These are phyloP conservation scores for Dactylellina cionopaga DNA, from an alignment of 2,329 filamentous ascomycete species.

Conservation along the genomic window DNA sequence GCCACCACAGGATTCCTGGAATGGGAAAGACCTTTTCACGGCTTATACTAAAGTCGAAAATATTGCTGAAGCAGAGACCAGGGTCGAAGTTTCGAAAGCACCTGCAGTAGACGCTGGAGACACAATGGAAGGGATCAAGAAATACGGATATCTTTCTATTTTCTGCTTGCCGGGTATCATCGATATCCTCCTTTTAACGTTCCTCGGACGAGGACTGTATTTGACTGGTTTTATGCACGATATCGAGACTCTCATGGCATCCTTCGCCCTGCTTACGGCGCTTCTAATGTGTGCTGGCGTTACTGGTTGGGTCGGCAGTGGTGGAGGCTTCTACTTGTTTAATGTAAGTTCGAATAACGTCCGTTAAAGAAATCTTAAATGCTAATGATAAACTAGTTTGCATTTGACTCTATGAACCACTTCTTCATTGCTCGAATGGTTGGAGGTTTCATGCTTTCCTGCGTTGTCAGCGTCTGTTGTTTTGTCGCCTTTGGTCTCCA, in stretches of 20 bases:
- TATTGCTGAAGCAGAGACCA: slow-evolving; percentile 35
- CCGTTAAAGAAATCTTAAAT: slow-evolving; percentile 62
- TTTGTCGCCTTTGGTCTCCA: slow-evolving; percentile 66
- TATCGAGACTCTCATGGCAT: slow-evolving; percentile 66
- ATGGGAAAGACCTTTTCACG: slow-evolving; percentile 59
- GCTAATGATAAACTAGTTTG: slow-evolving; percentile 56
- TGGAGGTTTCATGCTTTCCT: slow-evolving; percentile 63
- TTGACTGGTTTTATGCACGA: slow-evolving; percentile 68
- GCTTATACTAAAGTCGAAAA: slow-evolving; percentile 59
- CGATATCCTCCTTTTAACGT: slow-evolving; percentile 70
- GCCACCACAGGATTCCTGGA: slow-evolving; percentile 55
- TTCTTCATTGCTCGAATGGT: slow-evolving; percentile 64
- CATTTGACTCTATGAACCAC: slow-evolving; percentile 62
- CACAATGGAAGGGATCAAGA: slow-evolving; percentile 61
- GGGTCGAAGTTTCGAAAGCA: neutral
- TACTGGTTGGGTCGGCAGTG: slow-evolving; percentile 72
- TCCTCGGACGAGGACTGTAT: slow-evolving; percentile 70
- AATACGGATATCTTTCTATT: slow-evolving; percentile 69
- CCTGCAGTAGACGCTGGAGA: slow-evolving; percentile 8
- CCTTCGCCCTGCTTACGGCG: slow-evolving; percentile 69
- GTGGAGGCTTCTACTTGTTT: slow-evolving; percentile 70
- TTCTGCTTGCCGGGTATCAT: slow-evolving; percentile 72
- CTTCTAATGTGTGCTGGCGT: slow-evolving; percentile 70
- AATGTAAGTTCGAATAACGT: slow-evolving; percentile 55
- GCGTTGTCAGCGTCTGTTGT: slow-evolving; percentile 62